These are phyloP conservation scores for Suillus paluster DNA, from an alignment of 768 basidiomycete genomes.

Conservation along the genomic window DNA sequence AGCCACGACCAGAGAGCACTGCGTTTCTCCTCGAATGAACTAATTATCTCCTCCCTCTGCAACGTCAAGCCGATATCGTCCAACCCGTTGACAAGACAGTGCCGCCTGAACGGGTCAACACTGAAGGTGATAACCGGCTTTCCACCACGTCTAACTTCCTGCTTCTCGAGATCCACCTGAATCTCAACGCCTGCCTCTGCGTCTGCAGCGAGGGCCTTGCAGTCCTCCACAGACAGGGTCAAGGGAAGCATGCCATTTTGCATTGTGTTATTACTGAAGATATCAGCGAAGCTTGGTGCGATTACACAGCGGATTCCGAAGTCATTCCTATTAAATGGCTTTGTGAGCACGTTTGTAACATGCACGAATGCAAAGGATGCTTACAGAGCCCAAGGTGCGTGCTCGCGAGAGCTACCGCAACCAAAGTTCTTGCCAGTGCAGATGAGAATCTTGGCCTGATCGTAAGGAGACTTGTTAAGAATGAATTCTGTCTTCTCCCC, in stretches of 20 bases:
- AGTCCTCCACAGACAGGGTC: constrained; percentile 68
- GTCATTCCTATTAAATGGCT: constrained; percentile 59
- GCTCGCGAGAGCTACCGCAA: constrained; percentile 88
- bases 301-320: constrained; percentile 90
- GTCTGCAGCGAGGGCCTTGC: constrained; percentile 74
- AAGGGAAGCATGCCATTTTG: constrained; percentile 94
- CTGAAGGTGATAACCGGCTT: constrained; percentile 75
- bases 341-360: constrained; percentile 2
- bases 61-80: constrained; percentile 97
- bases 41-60: constrained; percentile 75
- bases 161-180: constrained; percentile 83
- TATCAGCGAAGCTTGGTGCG: constrained; percentile 89
- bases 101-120: constrained; percentile 88
- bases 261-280: constrained; percentile 88
- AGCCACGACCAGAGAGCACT: constrained; percentile 92
- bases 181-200: constrained; percentile 76
- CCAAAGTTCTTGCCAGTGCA: constrained; percentile 91
- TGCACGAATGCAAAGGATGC: constrained; percentile 31
- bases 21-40: constrained; percentile 77
- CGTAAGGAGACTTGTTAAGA: constrained; percentile 79
- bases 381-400: constrained; percentile 87
- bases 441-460: constrained; percentile 77
- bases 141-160: constrained; percentile 76
- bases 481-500: constrained; percentile 85
- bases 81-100: constrained; percentile 93